phyloP scores from a whole-genome alignment of 2,329 filamentous ascomycete genomes.

The Ceratocystis destructans region DNA sequence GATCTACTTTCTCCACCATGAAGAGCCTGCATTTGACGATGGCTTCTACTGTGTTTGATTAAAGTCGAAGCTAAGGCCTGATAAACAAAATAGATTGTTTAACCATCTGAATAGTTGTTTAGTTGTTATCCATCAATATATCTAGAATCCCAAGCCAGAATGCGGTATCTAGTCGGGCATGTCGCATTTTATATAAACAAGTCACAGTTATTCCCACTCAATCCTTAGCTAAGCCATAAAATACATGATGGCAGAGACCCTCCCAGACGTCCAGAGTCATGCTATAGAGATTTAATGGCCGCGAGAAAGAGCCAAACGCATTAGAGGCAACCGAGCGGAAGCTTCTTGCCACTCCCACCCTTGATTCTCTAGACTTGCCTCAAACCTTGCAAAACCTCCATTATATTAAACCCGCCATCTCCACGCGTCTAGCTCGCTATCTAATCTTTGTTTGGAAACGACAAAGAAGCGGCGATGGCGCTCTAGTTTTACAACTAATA shows the following conservation, averaged over 20 bases:
- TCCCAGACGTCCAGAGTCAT: slow-evolving; percentile 63
- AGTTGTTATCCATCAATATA: too few relatives aligned
- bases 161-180: too few relatives aligned
- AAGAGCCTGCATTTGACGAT: too few relatives aligned
- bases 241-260: slow-evolving; percentile 43
- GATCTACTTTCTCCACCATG: too few relatives aligned
- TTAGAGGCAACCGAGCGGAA: slow-evolving; percentile 68
- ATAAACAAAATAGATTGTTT: too few relatives aligned
- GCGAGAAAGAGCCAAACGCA: slow-evolving; percentile 61
- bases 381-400: slow-evolving; percentile 29
- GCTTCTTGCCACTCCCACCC: slow-evolving; percentile 63
- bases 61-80: too few relatives aligned
- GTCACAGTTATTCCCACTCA: not conserved
- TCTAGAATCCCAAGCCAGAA: too few relatives aligned
- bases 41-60: too few relatives aligned
- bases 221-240: not conserved
- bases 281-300: slow-evolving; percentile 74
- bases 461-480: slow-evolving; percentile 56
- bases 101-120: too few relatives aligned
- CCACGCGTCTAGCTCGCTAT: slow-evolving; percentile 56
- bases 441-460: slow-evolving; percentile 47
- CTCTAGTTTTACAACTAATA: slow-evolving; percentile 91
- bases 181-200: too few relatives aligned
- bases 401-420: slow-evolving; percentile 40
- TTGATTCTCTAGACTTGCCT: slow-evolving; percentile 43